A percentile compares a stretch with the other conserved stretches of the same genome.
Evolutionary conservation across 2,329 filamentous ascomycete species (phyloP).

Genomic region (Monilinia polystroma): DNA sequence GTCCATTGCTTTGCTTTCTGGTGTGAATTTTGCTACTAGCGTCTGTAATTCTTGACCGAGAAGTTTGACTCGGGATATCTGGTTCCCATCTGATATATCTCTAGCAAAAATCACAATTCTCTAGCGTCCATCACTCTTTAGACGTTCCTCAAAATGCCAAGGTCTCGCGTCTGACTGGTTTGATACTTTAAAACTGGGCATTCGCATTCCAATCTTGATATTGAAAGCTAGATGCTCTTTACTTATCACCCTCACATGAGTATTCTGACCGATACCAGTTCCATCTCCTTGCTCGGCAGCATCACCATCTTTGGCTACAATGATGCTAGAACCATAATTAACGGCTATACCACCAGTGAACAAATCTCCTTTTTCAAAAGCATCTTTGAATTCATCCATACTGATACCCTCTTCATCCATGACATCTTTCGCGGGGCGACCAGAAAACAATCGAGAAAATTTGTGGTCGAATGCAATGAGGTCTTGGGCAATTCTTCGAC

Average conservation of each 20-base stretch:
- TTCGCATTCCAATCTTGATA: conserved; percentile 53
- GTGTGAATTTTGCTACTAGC: conserved; percentile 49
- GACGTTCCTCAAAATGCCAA: conserved; percentile 57
- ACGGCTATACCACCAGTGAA: conserved; percentile 60
- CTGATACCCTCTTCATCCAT: conserved; percentile 51
- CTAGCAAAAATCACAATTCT: conserved; percentile 62
- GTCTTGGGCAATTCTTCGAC: conserved; percentile 60
- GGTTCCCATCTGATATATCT: conserved; percentile 47
- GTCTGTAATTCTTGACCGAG: conserved; percentile 49
- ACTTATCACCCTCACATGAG: conserved; percentile 51
- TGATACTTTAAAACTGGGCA: conserved; percentile 58
- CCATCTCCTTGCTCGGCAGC: conserved; percentile 48
- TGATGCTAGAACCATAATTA: conserved; percentile 55
- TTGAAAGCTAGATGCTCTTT: conserved; percentile 31
- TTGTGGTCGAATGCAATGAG: conserved; percentile 64
- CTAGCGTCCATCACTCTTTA: conserved; percentile 58
- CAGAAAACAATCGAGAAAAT: conserved; percentile 56
- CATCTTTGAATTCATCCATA: conserved; percentile 62
- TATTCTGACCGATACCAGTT: conserved; percentile 50
- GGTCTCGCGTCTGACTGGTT: conserved; percentile 54
- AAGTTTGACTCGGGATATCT: conserved; percentile 47
- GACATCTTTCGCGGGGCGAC: conserved; percentile 50
- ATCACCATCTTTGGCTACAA: conserved; percentile 54
- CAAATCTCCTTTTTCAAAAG: conserved; percentile 58
- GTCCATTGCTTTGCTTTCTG: conserved; percentile 43